phyloP scores from a whole-genome alignment of 345 rosid species.

The Psidium friedrichsthalianum region DNA sequence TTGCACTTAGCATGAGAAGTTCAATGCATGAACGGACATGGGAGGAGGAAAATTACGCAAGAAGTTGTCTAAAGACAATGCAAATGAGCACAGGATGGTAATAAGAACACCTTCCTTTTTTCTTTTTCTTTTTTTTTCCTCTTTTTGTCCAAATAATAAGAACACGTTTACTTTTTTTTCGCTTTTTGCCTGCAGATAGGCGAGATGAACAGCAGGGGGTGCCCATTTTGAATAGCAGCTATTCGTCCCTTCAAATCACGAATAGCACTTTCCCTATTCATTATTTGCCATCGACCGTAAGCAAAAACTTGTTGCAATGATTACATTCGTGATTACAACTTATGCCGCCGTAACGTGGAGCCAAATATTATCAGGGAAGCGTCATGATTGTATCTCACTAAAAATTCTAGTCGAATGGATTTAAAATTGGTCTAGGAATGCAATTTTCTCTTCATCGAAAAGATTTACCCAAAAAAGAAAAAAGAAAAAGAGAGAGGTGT shows the following conservation, averaged over 20 bases:
- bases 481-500: neutral
- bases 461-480: neutral
- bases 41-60: neutral
- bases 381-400: neutral
- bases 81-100: no score
- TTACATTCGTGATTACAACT: neutral
- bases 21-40: neutral
- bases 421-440: neutral
- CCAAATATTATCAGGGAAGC: neutral
- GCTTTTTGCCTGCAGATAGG: no score
- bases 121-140: no score
- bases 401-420: neutral
- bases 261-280: rapidly evolving
- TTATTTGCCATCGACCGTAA: neutral
- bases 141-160: no score
- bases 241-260: neutral
- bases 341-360: no score
- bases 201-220: no score
- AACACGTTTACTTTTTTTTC: neutral
- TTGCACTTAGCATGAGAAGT: neutral
- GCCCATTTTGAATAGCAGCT: neutral
- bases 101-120: no score
- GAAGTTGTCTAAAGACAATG: no score
- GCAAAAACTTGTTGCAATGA: neutral
- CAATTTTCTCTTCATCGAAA: neutral